phyloP scores from a whole-genome alignment of 1,139 yeast genomes.

The Debaryomycetaceae sp. region DNA sequence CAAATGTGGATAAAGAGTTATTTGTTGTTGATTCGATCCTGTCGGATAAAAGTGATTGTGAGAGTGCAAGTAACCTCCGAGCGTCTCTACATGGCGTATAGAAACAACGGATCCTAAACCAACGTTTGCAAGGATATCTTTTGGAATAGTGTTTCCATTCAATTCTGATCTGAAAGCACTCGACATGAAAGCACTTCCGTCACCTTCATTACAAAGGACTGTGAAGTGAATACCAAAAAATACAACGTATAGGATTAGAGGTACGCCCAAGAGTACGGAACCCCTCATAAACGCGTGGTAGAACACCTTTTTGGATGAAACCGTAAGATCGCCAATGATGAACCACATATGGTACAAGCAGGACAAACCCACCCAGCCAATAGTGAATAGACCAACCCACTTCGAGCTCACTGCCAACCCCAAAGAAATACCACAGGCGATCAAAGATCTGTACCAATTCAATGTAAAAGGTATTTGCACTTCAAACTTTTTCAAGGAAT shows the following conservation, averaged over 20 bases:
- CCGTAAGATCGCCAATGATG: slow-evolving; percentile 76
- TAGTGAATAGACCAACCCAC: slow-evolving; percentile 96
- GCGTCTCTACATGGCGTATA: slow-evolving; percentile 77
- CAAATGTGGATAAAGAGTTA: slow-evolving; percentile 89
- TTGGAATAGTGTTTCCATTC: slow-evolving; percentile 67
- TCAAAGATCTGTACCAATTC: slow-evolving; percentile 67
- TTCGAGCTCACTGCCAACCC: slow-evolving; percentile 89
- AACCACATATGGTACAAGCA: slow-evolving; percentile 84
- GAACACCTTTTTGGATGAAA: slow-evolving; percentile 47
- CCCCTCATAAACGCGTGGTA: slow-evolving; percentile 59
- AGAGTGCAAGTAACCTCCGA: slow-evolving; percentile 94
- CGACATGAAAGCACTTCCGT: slow-evolving; percentile 85
- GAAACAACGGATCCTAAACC: slow-evolving; percentile 83
- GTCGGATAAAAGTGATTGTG: slow-evolving; percentile 81
- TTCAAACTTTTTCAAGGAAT: slow-evolving; percentile 78
- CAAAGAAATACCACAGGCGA: slow-evolving; percentile 74
- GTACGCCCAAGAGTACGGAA: slow-evolving; percentile 62
- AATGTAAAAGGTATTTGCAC: slow-evolving; percentile 67
- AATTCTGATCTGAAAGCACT: slow-evolving; percentile 83
- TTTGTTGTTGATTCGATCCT: slow-evolving; percentile 94
- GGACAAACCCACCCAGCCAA: slow-evolving; percentile 83
- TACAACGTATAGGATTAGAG: slow-evolving; percentile 59
- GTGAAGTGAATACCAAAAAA: slow-evolving; percentile 81
- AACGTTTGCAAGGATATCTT: slow-evolving; percentile 69
- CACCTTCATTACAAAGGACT: slow-evolving; percentile 71